These are phyloP conservation scores for Homolaphlyctis polyrhiza DNA, from an alignment of 371 early-diverging fungal genomes.

Conservation along the genomic window DNA sequence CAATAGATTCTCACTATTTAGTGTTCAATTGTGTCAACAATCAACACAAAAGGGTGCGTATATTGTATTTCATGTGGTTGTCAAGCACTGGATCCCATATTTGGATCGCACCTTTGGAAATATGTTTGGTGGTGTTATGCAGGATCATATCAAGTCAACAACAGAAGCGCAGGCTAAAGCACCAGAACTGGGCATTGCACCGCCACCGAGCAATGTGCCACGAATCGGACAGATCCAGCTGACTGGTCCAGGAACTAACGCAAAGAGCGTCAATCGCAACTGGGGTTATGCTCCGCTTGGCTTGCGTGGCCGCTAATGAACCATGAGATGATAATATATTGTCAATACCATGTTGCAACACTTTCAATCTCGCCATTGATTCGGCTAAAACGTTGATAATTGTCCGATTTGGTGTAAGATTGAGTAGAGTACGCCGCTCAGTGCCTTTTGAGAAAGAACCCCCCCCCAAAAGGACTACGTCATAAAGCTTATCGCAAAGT, in stretches of 20 bases:
- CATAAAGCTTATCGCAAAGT: too few relatives aligned
- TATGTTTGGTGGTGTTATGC: slow-evolving; percentile 3
- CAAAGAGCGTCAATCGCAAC: neutral
- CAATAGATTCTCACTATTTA: neutral
- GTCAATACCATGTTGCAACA: neutral
- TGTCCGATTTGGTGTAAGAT: too few relatives aligned
- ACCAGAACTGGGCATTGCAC: neutral
- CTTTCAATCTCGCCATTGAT: neutral
- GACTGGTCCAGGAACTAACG: neutral
- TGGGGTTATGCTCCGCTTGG: neutral
- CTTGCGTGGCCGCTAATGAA: neutral
- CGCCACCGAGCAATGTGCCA: too few relatives aligned
- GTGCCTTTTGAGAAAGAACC: too few relatives aligned
- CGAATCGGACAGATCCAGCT: neutral
- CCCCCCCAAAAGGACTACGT: too few relatives aligned
- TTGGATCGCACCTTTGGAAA: slow-evolving; percentile 1
- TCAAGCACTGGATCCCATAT: slow-evolving; percentile 4
- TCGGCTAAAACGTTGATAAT: too few relatives aligned
- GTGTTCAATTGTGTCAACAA: neutral
- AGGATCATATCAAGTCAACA: neutral
- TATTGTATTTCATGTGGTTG: neutral
- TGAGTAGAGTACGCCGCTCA: too few relatives aligned
- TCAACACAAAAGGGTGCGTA: slow-evolving; percentile 1
- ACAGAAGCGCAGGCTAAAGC: neutral
- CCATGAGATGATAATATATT: neutral